Evolutionary conservation across 2,329 filamentous ascomycete genomes (phyloP), one percentile per base, ranked within the genome.

Genomic region (Exophiala sp.): DNA sequence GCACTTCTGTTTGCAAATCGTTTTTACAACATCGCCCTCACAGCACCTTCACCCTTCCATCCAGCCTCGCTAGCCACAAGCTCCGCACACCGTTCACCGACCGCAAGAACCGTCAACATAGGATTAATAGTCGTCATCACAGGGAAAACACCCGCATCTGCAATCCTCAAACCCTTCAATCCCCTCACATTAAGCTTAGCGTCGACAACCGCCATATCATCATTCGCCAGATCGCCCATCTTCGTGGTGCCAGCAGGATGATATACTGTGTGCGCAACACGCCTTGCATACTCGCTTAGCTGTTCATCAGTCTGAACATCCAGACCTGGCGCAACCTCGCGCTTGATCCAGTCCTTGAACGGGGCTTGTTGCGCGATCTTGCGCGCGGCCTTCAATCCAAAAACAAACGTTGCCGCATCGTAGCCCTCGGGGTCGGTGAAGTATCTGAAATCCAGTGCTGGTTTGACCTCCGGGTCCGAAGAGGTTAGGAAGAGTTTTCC

Each of bases 211-310:
- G 89, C 89, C 69, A 85, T 73, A 46, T 81, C 73, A 68, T 95
- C 88, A 49, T 75, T 80, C 52, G 69, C 70, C 4, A 87, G 72
- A 65, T 91, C 84, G 33, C 89, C 89, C 90, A 95, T 95, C 78
- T 91, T 91, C 51, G 89, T 94, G 14, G 90, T 95, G 48, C 90
- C 90, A 10, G 88, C 87, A 0, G 90, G 90, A 72, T 95, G 90
- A 73, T 95, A 95, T 29, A 95, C 89, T 1, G 90, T 95, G 71
- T 95, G 90, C 3, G 89, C 89, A 4, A 81, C 90, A 42, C 84
- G 81, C 43, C 90, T 82, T 34, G 87, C 90, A 70, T 95, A 95
- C 73, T 91, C 85, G 69, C 81, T 86, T 7, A 95, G 79, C 52
- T 87, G 86, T 71, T 91, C 89, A 66, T 95, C 89, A 5, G 84